A percentile compares a stretch with the other conserved stretches of the same genome.
Conservation (phyloP, 2,329 filamentous ascomycete genomes). For the Tolypocladium tropicale region DNA sequence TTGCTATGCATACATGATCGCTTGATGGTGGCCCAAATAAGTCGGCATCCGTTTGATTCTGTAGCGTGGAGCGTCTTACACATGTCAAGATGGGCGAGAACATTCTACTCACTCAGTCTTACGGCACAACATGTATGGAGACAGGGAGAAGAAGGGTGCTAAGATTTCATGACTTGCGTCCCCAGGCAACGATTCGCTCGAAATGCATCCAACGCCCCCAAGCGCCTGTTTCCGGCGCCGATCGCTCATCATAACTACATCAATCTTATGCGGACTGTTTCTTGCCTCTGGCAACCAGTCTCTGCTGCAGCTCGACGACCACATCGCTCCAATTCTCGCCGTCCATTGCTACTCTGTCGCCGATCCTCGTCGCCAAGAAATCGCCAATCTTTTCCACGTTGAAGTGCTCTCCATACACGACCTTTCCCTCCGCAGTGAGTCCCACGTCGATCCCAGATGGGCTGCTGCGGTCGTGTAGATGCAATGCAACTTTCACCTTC, state of each 20-base stretch:
- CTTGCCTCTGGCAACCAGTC: constrained; percentile 43
- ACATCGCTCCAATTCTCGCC: constrained; percentile 42
- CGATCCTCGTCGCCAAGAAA: constrained; percentile 49
- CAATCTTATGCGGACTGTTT: constrained; percentile 25
- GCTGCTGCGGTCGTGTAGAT: constrained; percentile 36
- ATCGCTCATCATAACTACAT: constrained; percentile 17
- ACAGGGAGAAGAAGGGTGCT: not conserved
- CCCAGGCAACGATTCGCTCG: not conserved
- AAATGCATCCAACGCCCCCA: not conserved
- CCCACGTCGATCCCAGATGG: constrained; percentile 43
- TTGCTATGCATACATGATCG: no score
- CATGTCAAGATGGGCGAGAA: not conserved
- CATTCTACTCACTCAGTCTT: no score
- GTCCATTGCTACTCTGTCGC: constrained; percentile 22
- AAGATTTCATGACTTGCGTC: no score
- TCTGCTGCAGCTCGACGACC: constrained; percentile 43
- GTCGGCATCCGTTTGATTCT: no score
- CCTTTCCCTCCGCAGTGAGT: constrained; percentile 43
- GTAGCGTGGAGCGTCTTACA: not conserved
- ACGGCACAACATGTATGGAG: no score
- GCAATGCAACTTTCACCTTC: constrained; percentile 54
- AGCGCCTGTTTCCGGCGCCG: not conserved
- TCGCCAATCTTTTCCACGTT: constrained; percentile 67
- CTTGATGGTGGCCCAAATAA: no score
- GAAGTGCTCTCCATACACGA: constrained; percentile 71